A percentile compares a stretch with the other conserved stretches of the same genome.
Evolutionary conservation across 805 yeast species (phyloP).

Genomic region (Cyberlindnera nakhonratchasimensis): DNA sequence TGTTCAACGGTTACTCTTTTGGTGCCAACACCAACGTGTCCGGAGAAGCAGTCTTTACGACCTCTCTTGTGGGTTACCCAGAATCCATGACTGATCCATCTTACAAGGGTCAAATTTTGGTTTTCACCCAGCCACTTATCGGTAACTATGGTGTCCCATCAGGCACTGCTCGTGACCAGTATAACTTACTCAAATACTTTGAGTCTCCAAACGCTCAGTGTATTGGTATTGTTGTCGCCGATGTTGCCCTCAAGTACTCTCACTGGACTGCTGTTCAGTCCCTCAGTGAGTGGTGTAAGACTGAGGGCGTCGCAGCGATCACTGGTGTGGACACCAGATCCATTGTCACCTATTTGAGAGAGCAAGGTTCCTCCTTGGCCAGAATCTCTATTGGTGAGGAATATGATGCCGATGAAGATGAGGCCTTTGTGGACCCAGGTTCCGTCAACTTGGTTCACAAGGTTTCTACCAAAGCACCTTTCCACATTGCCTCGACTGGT

Average conservation of each 20-base stretch:
- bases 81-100: conserved; percentile 99
- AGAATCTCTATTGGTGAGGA: conserved; percentile 87
- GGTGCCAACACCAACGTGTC: conserved; percentile 91
- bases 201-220: conserved; percentile 92
- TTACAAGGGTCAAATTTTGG: conserved; percentile 93
- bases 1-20: conserved; percentile 88
- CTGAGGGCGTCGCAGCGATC: conserved; percentile 94
- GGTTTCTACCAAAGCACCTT: conserved; percentile 94
- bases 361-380: conserved; percentile 92
- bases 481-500: conserved; percentile 70
- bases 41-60: conserved; percentile 98
- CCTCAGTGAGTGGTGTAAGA: conserved; percentile 90
- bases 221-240: conserved; percentile 93
- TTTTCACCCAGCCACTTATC: conserved; percentile 94
- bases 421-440: conserved; percentile 88
- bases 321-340: conserved; percentile 98
- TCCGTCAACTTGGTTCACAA: conserved; percentile 84
- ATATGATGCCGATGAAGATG: conserved; percentile 88
- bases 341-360: conserved; percentile 88
- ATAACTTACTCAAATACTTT: conserved; percentile 79
- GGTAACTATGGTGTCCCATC: conserved; percentile 99
- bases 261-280: conserved; percentile 99
- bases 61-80: conserved; percentile 97
- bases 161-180: conserved; percentile 74
- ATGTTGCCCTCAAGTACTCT: conserved; percentile 92